A percentile compares a stretch with the other conserved stretches of the same genome.
Conservation (phyloP, 192 early-diverging fungal species). For the Umbelopsis sp. region DNA sequence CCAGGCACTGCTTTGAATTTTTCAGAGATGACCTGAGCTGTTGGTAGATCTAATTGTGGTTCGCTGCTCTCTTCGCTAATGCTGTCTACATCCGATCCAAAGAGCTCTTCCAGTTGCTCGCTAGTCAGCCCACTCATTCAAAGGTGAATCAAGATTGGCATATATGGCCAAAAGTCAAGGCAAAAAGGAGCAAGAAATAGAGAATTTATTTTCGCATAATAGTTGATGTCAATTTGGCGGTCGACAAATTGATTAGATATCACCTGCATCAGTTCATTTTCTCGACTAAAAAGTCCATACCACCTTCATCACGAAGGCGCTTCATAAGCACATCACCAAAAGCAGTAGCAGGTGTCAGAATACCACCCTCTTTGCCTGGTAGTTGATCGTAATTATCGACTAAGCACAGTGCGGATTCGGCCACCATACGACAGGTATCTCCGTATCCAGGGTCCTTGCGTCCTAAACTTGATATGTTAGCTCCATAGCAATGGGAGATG, state of each 20-base stretch:
- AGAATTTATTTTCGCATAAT: background rate
- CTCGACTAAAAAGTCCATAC: constrained; percentile 39
- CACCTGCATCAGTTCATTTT: constrained; percentile 16
- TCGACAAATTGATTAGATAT: background rate
- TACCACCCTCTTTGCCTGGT: constrained; percentile 64
- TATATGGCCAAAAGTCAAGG: background rate
- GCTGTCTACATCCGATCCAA: background rate
- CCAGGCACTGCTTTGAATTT: constrained; percentile 26
- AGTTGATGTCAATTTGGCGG: too few relatives aligned
- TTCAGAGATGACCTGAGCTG: background rate
- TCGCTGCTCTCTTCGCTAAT: background rate
- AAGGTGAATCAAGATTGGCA: background rate
- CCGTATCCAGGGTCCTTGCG: constrained; percentile 81
- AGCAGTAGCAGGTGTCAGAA: constrained; percentile 80
- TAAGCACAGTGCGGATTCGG: constrained; percentile 78
- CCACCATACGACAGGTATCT: constrained; percentile 78
- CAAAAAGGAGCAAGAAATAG: background rate
- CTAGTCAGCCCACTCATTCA: constrained; percentile 6
- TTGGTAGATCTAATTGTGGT: background rate
- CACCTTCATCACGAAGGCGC: constrained; percentile 64
- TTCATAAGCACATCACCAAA: constrained; percentile 74
- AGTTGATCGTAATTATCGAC: constrained; percentile 58
- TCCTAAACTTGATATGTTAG: constrained; percentile 20
- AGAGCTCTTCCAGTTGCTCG: constrained; percentile 3
- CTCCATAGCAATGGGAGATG: background rate